These are phyloP conservation scores for Ceratorhiza oryzae-sativae DNA, from an alignment of 1,284 basidiomycete species.

Conservation along the genomic window DNA sequence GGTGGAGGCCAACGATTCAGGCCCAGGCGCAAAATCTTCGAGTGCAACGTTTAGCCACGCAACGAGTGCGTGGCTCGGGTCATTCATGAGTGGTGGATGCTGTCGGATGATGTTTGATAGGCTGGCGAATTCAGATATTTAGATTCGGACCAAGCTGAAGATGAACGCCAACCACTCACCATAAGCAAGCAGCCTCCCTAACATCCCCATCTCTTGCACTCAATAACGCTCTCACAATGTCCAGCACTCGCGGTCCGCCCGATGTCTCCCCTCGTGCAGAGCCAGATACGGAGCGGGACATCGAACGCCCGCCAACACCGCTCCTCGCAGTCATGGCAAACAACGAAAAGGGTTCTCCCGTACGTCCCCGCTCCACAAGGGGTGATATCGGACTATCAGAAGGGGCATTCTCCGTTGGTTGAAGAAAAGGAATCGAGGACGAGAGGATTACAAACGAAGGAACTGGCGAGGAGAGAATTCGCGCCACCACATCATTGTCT, in stretches of 20 bases:
- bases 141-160: neutral
- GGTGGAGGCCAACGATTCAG: neutral
- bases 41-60: conserved; percentile 26
- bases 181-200: conserved; percentile 29
- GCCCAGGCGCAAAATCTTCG: conserved; percentile 27
- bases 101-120: conserved; percentile 21
- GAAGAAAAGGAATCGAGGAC: neutral
- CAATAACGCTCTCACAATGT: conserved; percentile 16
- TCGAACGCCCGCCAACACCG: neutral
- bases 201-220: conserved; percentile 26
- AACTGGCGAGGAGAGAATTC: neutral
- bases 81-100: neutral
- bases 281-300: neutral
- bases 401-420: neutral
- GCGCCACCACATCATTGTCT: conserved; percentile 22
- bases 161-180: neutral
- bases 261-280: neutral
- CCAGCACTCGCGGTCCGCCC: neutral
- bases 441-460: neutral
- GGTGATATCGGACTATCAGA: neutral
- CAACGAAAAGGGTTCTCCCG: neutral
- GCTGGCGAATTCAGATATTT: neutral
- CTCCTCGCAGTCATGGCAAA: neutral
- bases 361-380: neutral
- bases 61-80: conserved; percentile 7